These are phyloP conservation scores for Ophiostoma pallidulum DNA, from an alignment of 2,329 filamentous ascomycete species.

Conservation along the genomic window DNA sequence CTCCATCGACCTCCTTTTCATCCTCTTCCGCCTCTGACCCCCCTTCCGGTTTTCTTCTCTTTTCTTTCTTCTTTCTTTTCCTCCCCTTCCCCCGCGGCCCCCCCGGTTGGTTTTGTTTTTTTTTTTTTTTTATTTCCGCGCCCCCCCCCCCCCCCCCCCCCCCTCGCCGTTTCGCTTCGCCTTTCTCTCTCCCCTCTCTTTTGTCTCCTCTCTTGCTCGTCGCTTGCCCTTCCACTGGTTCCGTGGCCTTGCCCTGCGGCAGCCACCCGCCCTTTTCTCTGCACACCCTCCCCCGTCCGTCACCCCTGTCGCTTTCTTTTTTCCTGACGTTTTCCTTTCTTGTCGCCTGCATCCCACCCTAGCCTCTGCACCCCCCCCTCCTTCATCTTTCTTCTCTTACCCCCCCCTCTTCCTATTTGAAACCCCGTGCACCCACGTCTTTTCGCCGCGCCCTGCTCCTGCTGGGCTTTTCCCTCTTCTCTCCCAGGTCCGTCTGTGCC, in stretches of 20 bases:
- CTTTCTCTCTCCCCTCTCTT: background rate
- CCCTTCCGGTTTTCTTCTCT: background rate
- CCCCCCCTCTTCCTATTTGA: conserved; percentile 15
- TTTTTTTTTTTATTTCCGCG: background rate
- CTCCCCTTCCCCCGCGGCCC: background rate
- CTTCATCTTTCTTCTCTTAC: background rate
- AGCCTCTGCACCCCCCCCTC: background rate
- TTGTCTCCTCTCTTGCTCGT: background rate
- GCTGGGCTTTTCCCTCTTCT: background rate
- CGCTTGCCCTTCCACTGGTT: background rate
- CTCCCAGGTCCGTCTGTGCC: conserved; percentile 4
- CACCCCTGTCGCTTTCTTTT: background rate
- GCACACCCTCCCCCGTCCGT: conserved; percentile 1
- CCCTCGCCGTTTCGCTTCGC: background rate
- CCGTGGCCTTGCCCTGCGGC: background rate
- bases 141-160: background rate
- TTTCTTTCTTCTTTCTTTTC: background rate
- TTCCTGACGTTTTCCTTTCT: background rate
- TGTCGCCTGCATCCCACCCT: background rate
- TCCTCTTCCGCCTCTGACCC: background rate
- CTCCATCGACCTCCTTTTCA: conserved; percentile 2
- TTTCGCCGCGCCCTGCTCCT: conserved; percentile 4
- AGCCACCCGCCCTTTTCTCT: background rate
- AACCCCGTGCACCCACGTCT: conserved; percentile 14
- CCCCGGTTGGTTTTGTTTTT: background rate